Evolutionary conservation across 2,329 filamentous ascomycete species (phyloP).

Genomic region (Fusarium cicatricum): DNA sequence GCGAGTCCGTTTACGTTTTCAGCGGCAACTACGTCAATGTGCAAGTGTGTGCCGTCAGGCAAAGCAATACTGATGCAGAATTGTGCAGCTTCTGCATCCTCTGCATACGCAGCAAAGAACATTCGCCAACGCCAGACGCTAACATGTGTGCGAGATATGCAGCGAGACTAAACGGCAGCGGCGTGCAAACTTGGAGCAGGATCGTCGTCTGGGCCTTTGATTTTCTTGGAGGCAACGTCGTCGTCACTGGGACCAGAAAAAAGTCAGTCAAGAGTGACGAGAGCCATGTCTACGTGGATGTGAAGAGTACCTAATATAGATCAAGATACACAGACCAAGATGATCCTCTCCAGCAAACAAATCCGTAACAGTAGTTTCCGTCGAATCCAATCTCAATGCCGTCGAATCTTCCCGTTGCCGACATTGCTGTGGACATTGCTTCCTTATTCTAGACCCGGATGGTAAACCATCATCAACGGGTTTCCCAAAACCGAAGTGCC

Average conservation of each 20-base stretch:
- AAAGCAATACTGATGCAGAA: slow-evolving; percentile 3
- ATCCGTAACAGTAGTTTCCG: slow-evolving; percentile 24
- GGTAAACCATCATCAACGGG: not conserved
- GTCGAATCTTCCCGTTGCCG: slow-evolving; percentile 19
- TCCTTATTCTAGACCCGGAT: not conserved
- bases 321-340: not conserved
- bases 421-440: slow-evolving; percentile 5
- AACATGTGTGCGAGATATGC: not conserved
- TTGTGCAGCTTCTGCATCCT: not conserved
- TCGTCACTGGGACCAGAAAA: not conserved
- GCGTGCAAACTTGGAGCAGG: slow-evolving; percentile 2
- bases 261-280: not conserved
- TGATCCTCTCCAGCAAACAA: slow-evolving; percentile 22
- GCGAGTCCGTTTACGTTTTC: not conserved
- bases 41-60: not conserved
- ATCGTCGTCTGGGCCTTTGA: not conserved
- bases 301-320: not conserved
- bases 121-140: not conserved
- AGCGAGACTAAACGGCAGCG: not conserved
- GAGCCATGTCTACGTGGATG: not conserved
- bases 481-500: slow-evolving; percentile 15
- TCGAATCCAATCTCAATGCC: slow-evolving; percentile 19
- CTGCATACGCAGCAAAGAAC: not conserved
- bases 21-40: not conserved
- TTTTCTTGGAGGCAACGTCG: not conserved